These are phyloP conservation scores for Euphorbia corollata DNA, from an alignment of 441 rosid species.

Conservation along the genomic window DNA sequence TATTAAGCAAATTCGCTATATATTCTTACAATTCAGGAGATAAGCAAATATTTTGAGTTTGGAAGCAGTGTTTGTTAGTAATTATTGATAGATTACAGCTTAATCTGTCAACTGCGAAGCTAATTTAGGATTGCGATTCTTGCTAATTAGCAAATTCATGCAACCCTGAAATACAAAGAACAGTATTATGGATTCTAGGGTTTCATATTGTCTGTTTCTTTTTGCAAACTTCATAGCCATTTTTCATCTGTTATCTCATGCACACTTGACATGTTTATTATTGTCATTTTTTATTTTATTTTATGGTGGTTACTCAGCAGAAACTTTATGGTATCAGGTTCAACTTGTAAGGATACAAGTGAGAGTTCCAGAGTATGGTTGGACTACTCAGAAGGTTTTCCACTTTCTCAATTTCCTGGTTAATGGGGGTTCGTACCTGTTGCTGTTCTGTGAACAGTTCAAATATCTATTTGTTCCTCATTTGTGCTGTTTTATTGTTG, in stretches of 20 bases:
- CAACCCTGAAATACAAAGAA: not conserved
- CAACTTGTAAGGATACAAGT: slow-evolving; percentile 77
- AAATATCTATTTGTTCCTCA: not conserved
- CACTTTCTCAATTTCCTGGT: slow-evolving; percentile 87
- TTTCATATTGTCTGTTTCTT: not conserved
- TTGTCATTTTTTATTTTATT: not conserved
- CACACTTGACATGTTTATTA: not conserved
- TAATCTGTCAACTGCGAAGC: not conserved
- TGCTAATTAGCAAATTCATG: not conserved
- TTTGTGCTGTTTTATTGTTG: not conserved
- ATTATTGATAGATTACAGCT: not conserved
- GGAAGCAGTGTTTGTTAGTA: not conserved
- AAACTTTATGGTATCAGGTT: slow-evolving; percentile 32
- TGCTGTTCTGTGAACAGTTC: not conserved
- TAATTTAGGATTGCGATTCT: not conserved
- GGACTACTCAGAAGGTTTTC: slow-evolving; percentile 93
- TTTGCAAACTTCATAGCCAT: not conserved
- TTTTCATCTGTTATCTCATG: not conserved
- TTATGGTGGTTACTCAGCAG: not conserved
- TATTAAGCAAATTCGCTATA: not conserved
- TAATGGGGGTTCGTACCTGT: slow-evolving; percentile 54
- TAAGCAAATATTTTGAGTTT: not conserved
- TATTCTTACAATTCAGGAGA: not conserved
- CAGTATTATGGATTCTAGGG: slow-evolving; percentile 10
- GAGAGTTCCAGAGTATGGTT: slow-evolving; percentile 88